Percentiles rank a stretch among this genome's conserved stretches.
These are phyloP conservation scores for Ramaria sp. DNA, from an alignment of 768 basidiomycete genomes.

Conservation along the genomic window DNA sequence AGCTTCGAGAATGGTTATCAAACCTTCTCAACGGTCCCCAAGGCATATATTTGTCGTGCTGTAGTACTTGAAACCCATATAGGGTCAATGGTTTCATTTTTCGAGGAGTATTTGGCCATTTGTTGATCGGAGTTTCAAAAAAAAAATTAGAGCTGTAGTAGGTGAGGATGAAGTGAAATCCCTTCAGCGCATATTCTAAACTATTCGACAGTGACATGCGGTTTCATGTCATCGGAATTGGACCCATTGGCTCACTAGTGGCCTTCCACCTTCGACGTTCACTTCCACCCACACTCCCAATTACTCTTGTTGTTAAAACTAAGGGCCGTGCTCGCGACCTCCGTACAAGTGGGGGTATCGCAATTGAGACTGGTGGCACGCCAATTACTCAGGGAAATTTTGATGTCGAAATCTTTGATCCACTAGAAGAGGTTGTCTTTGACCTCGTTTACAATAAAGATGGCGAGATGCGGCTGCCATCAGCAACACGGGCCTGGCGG, in stretches of 20 bases:
- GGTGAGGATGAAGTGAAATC: background rate
- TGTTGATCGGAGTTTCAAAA: background rate
- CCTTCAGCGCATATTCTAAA: background rate
- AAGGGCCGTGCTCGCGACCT: constrained; percentile 26
- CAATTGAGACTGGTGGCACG: constrained; percentile 40
- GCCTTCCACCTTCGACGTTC: constrained; percentile 65
- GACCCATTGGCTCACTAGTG: constrained; percentile 74
- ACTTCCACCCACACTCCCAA: constrained; percentile 37
- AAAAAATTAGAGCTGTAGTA: background rate
- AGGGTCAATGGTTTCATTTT: constrained; percentile 44
- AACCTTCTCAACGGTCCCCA: constrained; percentile 75
- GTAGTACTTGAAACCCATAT: constrained; percentile 77
- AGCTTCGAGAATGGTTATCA: background rate
- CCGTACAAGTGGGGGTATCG: constrained; percentile 27
- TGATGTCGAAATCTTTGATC: constrained; percentile 27
- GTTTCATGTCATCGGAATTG: constrained; percentile 69
- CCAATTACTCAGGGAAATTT: constrained; percentile 33
- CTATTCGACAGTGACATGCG: constrained; percentile 34
- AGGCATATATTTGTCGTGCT: constrained; percentile 69
- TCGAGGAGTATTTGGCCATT: background rate
- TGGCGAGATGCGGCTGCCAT: constrained; percentile 5
- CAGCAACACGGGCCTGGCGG: background rate
- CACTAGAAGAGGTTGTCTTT: constrained; percentile 3
- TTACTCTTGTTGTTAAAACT: constrained; percentile 63
- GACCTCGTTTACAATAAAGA: constrained; percentile 9